Conservation (phyloP, 148 eudicot species). For the Vaccinium corymbosum region DNA sequence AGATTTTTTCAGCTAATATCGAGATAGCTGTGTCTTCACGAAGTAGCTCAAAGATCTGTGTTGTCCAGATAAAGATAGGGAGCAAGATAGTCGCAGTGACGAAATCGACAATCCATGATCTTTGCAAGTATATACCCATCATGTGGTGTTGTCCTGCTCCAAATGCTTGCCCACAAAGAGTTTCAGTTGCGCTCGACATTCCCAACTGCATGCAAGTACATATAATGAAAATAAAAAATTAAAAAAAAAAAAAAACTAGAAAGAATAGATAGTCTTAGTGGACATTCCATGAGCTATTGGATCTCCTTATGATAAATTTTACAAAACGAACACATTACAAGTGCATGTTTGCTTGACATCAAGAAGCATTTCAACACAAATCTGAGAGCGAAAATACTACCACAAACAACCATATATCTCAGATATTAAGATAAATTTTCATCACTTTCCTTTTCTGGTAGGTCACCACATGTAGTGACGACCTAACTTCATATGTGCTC, state of each 20-base stretch:
- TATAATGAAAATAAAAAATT: not conserved
- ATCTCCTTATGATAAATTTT: not conserved
- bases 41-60: conserved; percentile 42
- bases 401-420: not conserved
- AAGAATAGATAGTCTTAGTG: not conserved
- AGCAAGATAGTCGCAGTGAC: conserved; percentile 39
- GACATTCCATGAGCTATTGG: not conserved
- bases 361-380: not conserved
- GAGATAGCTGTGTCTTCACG: conserved; percentile 46
- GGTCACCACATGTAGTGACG: not conserved
- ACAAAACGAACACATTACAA: not conserved
- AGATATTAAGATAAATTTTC: not conserved
- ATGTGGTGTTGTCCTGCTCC: conserved; percentile 67
- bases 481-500: not conserved
- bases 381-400: not conserved
- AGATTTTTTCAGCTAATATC: conserved; percentile 31
- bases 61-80: conserved; percentile 47
- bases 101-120: conserved; percentile 59
- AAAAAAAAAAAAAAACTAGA: not conserved
- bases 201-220: conserved; percentile 41
- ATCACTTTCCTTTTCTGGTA: not conserved
- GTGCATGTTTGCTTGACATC: not conserved
- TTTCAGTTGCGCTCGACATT: conserved; percentile 70
- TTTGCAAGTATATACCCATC: conserved; percentile 68
- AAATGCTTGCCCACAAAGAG: conserved; percentile 74